Base-by-base conservation (phyloP, 352 stramenopile genomes). In the Globisporangium abappressorium region DNA sequence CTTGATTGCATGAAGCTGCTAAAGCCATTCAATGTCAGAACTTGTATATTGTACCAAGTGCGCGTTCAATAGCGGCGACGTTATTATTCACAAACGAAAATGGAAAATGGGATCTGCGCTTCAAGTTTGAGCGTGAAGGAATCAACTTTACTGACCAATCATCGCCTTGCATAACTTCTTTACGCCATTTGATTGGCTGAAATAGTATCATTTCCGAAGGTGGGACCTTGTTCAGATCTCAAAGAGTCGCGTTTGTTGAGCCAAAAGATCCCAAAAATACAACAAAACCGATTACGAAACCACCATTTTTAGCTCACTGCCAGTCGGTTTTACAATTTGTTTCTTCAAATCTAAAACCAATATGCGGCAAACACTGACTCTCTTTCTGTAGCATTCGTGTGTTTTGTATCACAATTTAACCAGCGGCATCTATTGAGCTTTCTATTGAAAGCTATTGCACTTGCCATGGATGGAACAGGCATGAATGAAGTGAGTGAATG, bases 191-290 rank as follows among this genome's bases (percentile, higher is more conserved):
- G 3, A 57, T 57, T 57, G 51, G 51, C 9, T 57, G 18, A n/a
- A 57, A 57, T 49, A 7, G 5, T 5, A n/a, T 49, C 30, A 33
- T 49, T 49, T 49, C 15, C n/a, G 6, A 14, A 38, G 53, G 53
- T 58, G 53, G 53, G 53, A 58, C 53, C 53, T 38, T 57, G 34
- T 57, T 20, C 11, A 51, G 43, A 57, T 57, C 22, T 57, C 51
- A 57, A 57, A 34, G 51, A 30, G 51, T 57, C 51, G 51, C 51
- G 43, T 51, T 51, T 51, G 14, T 22, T 51, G 43, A 51, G 15
- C 43, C 22, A 57, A 28, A 57, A 58, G 24, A 38, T 57, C 24
- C 51, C 11, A 36, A 58, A 58, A 58, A 24, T 38, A 58, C 18
- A 38, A 14, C 9, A 57, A 57, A 56, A 49, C 41, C 43, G 18